These are phyloP conservation scores for Laguncularia racemosa DNA, from an alignment of 345 rosid genomes.

Conservation along the genomic window DNA sequence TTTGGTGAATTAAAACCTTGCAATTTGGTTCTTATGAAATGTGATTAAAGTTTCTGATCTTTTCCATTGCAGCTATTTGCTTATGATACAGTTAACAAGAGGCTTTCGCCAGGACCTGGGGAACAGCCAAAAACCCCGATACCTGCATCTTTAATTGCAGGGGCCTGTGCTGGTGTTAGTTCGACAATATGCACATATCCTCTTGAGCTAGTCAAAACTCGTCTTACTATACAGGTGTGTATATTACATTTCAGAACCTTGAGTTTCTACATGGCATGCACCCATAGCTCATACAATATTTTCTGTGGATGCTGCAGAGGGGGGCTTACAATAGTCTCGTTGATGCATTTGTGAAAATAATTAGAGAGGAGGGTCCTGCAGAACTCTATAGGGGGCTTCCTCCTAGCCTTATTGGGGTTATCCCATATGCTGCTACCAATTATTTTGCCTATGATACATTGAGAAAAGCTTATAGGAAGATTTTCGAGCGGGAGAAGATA, in stretches of 20 bases:
- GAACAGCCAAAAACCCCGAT: constrained; percentile 59
- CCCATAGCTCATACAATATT: background rate
- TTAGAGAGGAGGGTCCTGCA: constrained; percentile 69
- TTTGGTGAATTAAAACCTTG: no score
- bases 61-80: constrained; percentile 61
- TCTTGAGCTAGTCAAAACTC: constrained; percentile 86
- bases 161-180: constrained; percentile 98
- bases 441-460: constrained; percentile 88
- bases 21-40: background rate
- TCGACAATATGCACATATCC: constrained; percentile 90
- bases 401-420: constrained; percentile 92
- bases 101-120: constrained; percentile 55
- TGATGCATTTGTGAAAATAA: constrained; percentile 73
- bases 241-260: background rate
- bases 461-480: constrained; percentile 55
- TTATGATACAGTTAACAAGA: constrained; percentile 80
- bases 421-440: constrained; percentile 90
- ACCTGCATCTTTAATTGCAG: constrained; percentile 86
- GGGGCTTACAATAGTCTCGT: constrained; percentile 65
- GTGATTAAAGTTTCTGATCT: constrained; percentile 1
- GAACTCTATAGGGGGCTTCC: constrained; percentile 93
- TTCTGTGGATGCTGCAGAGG: constrained; percentile 41
- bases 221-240: constrained; percentile 79
- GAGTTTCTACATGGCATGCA: background rate
- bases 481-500: constrained; percentile 70